Evolutionary conservation across 2,329 filamentous ascomycete genomes (phyloP).

Genomic region (Ceratocystis colombiana): DNA sequence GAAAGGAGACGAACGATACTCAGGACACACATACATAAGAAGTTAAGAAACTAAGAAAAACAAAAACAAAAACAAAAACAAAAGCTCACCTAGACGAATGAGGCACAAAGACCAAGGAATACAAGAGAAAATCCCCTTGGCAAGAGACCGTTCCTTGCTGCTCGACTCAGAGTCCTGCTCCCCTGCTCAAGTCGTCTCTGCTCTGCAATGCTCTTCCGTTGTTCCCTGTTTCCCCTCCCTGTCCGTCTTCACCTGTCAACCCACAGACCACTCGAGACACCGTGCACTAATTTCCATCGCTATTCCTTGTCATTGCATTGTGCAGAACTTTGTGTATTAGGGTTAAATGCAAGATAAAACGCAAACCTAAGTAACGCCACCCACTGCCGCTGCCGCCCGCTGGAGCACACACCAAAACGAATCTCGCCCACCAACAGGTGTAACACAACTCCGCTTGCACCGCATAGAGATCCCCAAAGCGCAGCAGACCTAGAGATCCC

Average conservation of each 20-base stretch:
- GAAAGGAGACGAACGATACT: no score
- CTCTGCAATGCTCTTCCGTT: background rate
- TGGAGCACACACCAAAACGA: no score
- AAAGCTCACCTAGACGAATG: no score
- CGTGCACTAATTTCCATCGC: background rate
- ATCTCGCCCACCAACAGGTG: background rate
- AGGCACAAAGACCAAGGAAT: no score
- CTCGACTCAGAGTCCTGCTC: background rate
- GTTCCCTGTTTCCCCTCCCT: background rate
- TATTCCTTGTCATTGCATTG: background rate
- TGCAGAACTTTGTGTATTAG: background rate
- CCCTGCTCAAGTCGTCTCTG: background rate
- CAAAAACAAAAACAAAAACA: no score
- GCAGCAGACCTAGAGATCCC: background rate
- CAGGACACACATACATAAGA: no score
- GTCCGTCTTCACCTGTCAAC: constrained; percentile 6
- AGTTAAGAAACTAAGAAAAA: no score
- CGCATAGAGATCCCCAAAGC: background rate
- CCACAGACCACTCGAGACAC: background rate
- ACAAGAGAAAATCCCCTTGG: no score
- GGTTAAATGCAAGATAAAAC: background rate
- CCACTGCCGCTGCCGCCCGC: no score
- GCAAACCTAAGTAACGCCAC: no score
- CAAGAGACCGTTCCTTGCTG: background rate
- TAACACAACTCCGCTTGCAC: background rate